Evolutionary conservation across 805 yeast genomes (phyloP).

Genomic region (Ogataea corticis): DNA sequence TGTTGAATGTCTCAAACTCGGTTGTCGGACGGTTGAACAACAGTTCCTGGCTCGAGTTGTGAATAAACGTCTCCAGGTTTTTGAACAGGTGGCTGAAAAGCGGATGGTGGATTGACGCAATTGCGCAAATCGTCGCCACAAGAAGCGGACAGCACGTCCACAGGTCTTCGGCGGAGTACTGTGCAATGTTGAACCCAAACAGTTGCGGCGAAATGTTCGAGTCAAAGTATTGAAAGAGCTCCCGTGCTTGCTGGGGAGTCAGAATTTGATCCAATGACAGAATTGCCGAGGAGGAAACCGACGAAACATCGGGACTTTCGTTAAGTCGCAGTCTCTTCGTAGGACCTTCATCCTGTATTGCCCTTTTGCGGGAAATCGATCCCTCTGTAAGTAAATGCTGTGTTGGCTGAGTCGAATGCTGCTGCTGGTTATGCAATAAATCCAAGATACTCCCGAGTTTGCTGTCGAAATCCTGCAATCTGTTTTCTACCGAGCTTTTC

Average conservation of each 20-base stretch:
- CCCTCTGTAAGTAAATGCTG: background rate
- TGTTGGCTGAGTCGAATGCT: conserved; percentile 5
- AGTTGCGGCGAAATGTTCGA: conserved; percentile 59
- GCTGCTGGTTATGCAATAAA: conserved; percentile 33
- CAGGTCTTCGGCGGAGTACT: conserved; percentile 46
- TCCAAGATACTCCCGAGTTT: conserved; percentile 40
- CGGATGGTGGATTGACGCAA: conserved; percentile 64
- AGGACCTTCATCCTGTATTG: background rate
- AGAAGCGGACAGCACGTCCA: conserved; percentile 60
- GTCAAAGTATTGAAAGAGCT: conserved; percentile 52
- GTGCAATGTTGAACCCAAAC: conserved; percentile 62
- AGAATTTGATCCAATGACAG: conserved; percentile 22
- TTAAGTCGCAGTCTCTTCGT: background rate
- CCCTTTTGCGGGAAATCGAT: background rate
- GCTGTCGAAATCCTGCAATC: conserved; percentile 40
- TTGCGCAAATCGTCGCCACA: conserved; percentile 59
- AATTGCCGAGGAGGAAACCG: conserved; percentile 1
- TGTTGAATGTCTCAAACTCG: conserved; percentile 54
- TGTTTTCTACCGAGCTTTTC: conserved; percentile 39
- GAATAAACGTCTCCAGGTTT: conserved; percentile 32
- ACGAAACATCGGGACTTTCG: too few species aligned
- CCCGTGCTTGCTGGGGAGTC: conserved; percentile 38
- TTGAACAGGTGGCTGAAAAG: conserved; percentile 26
- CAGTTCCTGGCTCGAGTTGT: conserved; percentile 31
- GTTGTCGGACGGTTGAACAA: conserved; percentile 38